phyloP scores from a whole-genome alignment of 1,139 yeast species.

The Chernovozyma sophiae-reginae region DNA sequence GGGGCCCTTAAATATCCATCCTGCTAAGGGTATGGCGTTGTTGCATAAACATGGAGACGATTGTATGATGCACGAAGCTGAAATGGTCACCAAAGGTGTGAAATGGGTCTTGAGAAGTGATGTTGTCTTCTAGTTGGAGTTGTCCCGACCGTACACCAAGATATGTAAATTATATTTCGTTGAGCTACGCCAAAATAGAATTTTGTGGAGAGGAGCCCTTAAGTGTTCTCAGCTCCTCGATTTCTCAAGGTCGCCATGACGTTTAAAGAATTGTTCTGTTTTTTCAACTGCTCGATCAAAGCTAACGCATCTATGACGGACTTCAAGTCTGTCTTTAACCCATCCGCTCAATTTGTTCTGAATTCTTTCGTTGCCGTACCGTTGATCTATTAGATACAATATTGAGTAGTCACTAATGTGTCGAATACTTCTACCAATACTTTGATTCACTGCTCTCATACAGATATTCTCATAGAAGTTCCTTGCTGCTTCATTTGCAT shows the following conservation, averaged over 20 bases:
- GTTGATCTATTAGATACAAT: slow-evolving; percentile 64
- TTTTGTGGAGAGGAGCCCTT: too few relatives aligned
- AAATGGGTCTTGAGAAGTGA: slow-evolving; percentile 69
- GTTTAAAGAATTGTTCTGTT: not conserved
- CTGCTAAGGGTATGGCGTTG: slow-evolving; percentile 55
- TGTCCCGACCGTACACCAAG: too few relatives aligned
- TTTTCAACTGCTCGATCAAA: not conserved
- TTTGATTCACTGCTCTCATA: slow-evolving; percentile 89
- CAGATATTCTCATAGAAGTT: slow-evolving; percentile 80
- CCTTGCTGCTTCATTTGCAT: slow-evolving; percentile 46
- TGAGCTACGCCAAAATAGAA: too few relatives aligned
- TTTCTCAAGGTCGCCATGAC: too few relatives aligned
- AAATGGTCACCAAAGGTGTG: slow-evolving; percentile 47
- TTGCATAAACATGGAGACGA: slow-evolving; percentile 67
- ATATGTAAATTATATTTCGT: too few relatives aligned
- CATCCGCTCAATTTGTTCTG: slow-evolving; percentile 70
- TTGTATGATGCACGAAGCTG: slow-evolving; percentile 60
- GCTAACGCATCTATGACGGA: not conserved
- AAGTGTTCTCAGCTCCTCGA: too few relatives aligned
- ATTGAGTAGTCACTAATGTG: slow-evolving; percentile 79
- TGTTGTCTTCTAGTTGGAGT: slow-evolving; percentile 35
- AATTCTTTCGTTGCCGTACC: slow-evolving; percentile 51
- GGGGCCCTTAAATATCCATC: slow-evolving; percentile 37
- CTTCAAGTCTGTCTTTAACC: slow-evolving; percentile 50
- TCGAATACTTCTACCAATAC: slow-evolving; percentile 89